Conservation (phyloP, 305 asterid genomes). For the Ilex paraguariensis region DNA sequence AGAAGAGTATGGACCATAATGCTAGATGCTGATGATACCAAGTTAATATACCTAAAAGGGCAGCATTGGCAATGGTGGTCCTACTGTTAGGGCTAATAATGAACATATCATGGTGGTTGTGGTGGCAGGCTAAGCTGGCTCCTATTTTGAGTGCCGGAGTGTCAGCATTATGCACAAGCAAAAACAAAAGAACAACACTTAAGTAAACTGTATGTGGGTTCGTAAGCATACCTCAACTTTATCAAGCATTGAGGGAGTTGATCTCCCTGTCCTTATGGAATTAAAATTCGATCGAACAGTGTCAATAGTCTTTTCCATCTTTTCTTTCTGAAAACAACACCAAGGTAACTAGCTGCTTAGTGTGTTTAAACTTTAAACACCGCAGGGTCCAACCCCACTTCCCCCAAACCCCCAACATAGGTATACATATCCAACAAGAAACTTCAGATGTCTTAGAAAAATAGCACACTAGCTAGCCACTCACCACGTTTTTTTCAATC, state of each 20-base stretch:
- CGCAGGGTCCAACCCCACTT: too few relatives aligned
- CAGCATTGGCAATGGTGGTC: too few relatives aligned
- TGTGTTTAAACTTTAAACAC: too few relatives aligned
- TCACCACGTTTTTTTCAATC: slow-evolving; percentile 75
- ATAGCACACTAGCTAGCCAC: slow-evolving; percentile 15
- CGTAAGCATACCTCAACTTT: slow-evolving; percentile 55
- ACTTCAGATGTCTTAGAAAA: neutral
- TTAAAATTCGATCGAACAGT: slow-evolving; percentile 60
- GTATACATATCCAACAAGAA: too few relatives aligned
- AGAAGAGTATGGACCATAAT: too few relatives aligned
- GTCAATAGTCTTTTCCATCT: slow-evolving; percentile 90
- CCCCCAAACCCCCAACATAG: too few relatives aligned
- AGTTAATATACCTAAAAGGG: too few relatives aligned
- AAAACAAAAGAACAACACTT: neutral
- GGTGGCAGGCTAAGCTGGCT: too few relatives aligned
- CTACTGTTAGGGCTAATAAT: too few relatives aligned
- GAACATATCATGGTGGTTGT: too few relatives aligned
- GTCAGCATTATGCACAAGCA: neutral
- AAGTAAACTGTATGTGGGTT: neutral
- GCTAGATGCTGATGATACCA: too few relatives aligned
- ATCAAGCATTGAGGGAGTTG: slow-evolving; percentile 87
- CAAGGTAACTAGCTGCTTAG: slow-evolving; percentile 3
- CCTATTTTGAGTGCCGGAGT: too few relatives aligned
- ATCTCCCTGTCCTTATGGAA: slow-evolving; percentile 88
- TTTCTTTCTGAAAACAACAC: slow-evolving; percentile 50